Conservation (phyloP, 345 rosid species). For the Eucalyptus brandiana region DNA sequence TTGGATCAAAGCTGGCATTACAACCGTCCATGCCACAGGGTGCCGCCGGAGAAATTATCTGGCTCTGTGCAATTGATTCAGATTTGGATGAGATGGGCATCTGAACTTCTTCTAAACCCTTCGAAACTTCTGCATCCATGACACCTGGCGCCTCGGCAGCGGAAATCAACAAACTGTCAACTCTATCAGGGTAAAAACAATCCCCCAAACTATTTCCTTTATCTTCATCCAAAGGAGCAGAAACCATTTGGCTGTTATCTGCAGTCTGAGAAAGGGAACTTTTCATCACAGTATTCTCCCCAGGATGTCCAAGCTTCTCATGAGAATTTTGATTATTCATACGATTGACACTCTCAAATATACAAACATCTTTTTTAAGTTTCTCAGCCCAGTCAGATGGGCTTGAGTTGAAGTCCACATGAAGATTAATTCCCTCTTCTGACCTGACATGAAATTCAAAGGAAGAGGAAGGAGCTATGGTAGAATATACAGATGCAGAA, state of each 20-base stretch:
- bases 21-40: neutral
- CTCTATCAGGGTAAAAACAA: conserved; percentile 15
- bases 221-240: conserved; percentile 3
- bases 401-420: conserved; percentile 55
- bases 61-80: conserved; percentile 16
- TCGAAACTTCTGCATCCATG: conserved; percentile 8
- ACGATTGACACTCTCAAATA: conserved; percentile 19
- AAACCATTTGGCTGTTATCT: conserved; percentile 15
- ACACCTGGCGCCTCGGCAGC: conserved; percentile 1
- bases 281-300: conserved; percentile 29
- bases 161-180: conserved; percentile 11
- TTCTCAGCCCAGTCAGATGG: conserved; percentile 65
- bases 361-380: conserved; percentile 39
- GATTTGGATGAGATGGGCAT: conserved; percentile 13
- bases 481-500: neutral
- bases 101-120: conserved; percentile 9
- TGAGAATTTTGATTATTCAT: conserved; percentile 26
- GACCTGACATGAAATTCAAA: conserved; percentile 65
- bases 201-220: conserved; percentile 9
- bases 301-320: conserved; percentile 18
- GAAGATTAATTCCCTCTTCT: conserved; percentile 72
- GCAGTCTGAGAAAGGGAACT: conserved; percentile 3
- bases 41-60: neutral
- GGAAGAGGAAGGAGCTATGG: conserved; percentile 25
- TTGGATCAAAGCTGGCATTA: conserved; percentile 15